Percentiles rank a stretch among this genome's conserved stretches.
These are phyloP conservation scores for Penicillium roqueforti DNA, from an alignment of 495 filamentous ascomycete genomes.

Conservation along the genomic window DNA sequence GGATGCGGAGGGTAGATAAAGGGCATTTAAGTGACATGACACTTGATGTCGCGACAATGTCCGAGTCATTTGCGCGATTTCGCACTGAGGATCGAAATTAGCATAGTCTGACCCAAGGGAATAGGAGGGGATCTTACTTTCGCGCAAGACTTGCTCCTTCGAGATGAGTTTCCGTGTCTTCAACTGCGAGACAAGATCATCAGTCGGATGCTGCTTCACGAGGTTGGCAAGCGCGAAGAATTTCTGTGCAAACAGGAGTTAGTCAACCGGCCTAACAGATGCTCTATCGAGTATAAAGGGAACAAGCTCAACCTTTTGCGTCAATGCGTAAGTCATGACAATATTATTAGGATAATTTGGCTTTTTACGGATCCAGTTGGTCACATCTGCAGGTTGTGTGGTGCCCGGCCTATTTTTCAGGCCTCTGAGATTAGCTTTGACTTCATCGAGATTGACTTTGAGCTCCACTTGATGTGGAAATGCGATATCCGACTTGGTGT, in stretches of 20 bases:
- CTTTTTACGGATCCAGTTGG: slow-evolving; percentile 64
- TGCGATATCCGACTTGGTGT: slow-evolving; percentile 64
- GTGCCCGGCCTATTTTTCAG: slow-evolving; percentile 94
- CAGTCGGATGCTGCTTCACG: slow-evolving; percentile 66
- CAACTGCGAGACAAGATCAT: slow-evolving; percentile 66
- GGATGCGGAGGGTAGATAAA: slow-evolving; percentile 76
- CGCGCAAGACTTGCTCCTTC: slow-evolving; percentile 73
- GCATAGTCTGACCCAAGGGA: neutral
- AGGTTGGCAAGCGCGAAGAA: slow-evolving; percentile 71
- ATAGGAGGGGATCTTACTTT: slow-evolving; percentile 56
- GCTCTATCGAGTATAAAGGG: neutral
- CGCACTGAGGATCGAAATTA: slow-evolving; percentile 53
- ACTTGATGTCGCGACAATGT: slow-evolving; percentile 81
- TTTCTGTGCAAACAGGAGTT: slow-evolving; percentile 49
- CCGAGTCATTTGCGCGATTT: slow-evolving; percentile 76
- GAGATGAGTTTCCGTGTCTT: slow-evolving; percentile 64
- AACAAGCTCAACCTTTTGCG: slow-evolving; percentile 61
- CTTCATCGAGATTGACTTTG: slow-evolving; percentile 79
- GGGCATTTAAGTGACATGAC: slow-evolving; percentile 91
- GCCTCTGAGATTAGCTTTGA: slow-evolving; percentile 85
- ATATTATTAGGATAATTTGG: slow-evolving; percentile 69
- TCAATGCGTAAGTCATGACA: slow-evolving; percentile 87
- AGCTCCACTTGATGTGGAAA: slow-evolving; percentile 92
- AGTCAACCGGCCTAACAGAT: slow-evolving; percentile 2
- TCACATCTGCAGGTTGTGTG: slow-evolving; percentile 88